Base-by-base conservation (phyloP, 106 monocot genomes). In the Dendrobium chrysotoxum region DNA sequence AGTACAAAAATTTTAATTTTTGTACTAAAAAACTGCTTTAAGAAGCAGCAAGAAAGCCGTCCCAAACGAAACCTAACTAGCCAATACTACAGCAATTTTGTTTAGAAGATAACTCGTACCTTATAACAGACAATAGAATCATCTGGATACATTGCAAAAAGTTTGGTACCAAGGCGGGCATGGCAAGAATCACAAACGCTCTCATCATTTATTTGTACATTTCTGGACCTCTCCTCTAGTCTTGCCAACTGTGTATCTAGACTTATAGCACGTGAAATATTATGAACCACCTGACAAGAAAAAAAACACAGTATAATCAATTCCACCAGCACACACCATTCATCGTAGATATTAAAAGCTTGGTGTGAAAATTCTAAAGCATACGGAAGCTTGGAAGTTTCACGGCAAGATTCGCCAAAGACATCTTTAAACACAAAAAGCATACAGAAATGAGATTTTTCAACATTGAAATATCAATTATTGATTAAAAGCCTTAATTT, bases 111-210 rank as follows among this genome's bases (percentile, higher is more conserved):
- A 57, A 15, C 15, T 41, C 79, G 38, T 89, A 99, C 95, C 93
- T 95, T 95, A 87, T 99, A 99, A 71, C 99, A 99, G 25, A 93
- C 93, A 58, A 99, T 85, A 0, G 99, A 91, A 84, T 99, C 95
- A 83, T 99, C 95, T 77, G 95, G 95, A 90, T 93, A 99, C 95
- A 99, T 99, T 5, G 93, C 99, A 86, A 95, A 90, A 40, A 99
- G 86, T 80, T 99, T 99, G 53, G 99, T 99, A 25, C 99, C 93
- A 77, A 99, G 95, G 53, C 92, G 95, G 20, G 99, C 78, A 68
- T 86, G 91, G 40, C 99, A 99, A 73, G 99, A 95, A 86, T 85
- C 85, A 77, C 99, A 99, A 4, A 88, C 86, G 21, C 88, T 95
- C 81, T 99, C 95, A 71, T 95, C 91, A 82, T 89, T 91, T 74